Evolutionary conservation across 768 basidiomycete species (phyloP), one percentile per base, ranked within the genome.

Genomic region (Rhizopogon salebrosus): DNA sequence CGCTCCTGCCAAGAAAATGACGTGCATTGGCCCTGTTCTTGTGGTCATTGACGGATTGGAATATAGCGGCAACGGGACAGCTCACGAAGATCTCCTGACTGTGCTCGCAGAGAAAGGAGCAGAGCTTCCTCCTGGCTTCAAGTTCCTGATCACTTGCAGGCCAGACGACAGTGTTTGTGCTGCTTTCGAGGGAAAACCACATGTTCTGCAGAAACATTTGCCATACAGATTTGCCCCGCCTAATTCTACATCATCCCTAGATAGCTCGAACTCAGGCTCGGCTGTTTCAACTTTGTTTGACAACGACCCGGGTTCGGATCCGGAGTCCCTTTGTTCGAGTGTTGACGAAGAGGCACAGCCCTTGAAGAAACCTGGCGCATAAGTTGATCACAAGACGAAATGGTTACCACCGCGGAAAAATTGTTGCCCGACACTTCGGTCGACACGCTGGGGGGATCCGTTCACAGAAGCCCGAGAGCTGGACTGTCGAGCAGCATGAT

Each of bases 1-100:
- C 6, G 52, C 52, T 4, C 67, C 72, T 5, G 56, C 58, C 38
- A 42, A 49, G 18, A 27, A 56, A 8, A 48, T 70, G 5, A 56
- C 60, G 24, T 49, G 60, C 6, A 49, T 66, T 11, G 68, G 68
- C 0, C 71, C 72, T 11, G 41, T 73, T 2, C 38, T 73, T 10
- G 50, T 73, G 6, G 60, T 74, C 18, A 62, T 74, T 16, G 72
- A 75, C 39, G 71, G 60, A 9, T 56, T 72, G n/a, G 66, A 71
- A 31, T 61, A 64, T 48, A 64, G 66, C 40, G 60, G 60, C 6
- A 57, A 64, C 24, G 45, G 16, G 6, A 14, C 48, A 7, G 26
- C 23, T 51, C 63, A 64, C 18, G 48, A 53, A 14, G 41, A 48
- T 1, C 56, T 73, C 37, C 59, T 74, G 8, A 26, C 27, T 5